Evolutionary conservation across 768 basidiomycete species (phyloP).

Genomic region (Pleurotus pulmonarius): DNA sequence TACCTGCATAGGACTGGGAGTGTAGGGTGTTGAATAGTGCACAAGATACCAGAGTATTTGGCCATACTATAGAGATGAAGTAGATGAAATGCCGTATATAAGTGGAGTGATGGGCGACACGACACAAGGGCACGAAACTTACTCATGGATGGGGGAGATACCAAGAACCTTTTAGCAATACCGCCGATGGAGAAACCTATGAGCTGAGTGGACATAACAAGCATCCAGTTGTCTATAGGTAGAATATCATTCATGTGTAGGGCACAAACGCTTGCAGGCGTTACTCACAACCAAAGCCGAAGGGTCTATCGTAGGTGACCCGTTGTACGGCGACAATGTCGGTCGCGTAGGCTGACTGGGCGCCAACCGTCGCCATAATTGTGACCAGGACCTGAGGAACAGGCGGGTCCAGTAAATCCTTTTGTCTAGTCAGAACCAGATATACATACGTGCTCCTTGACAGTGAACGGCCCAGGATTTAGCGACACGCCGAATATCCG

Average conservation of each 20-base stretch:
- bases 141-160: slow-evolving; percentile 66
- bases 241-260: background rate
- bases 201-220: slow-evolving; percentile 70
- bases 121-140: too few relatives aligned
- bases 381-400: slow-evolving; percentile 52
- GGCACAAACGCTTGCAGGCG: background rate
- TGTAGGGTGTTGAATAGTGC: slow-evolving; percentile 76
- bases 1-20: slow-evolving; percentile 52
- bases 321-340: slow-evolving; percentile 74
- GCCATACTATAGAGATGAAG: too few relatives aligned
- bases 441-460: slow-evolving; percentile 57
- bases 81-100: too few relatives aligned
- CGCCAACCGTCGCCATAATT: slow-evolving; percentile 58
- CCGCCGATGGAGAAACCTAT: slow-evolving; percentile 60
- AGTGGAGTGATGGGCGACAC: too few relatives aligned
- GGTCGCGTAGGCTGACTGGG: slow-evolving; percentile 58
- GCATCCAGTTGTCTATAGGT: slow-evolving; percentile 49
- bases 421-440: too few relatives aligned
- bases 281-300: slow-evolving; percentile 42
- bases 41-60: slow-evolving; percentile 64
- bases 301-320: slow-evolving; percentile 59
- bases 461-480: slow-evolving; percentile 73
- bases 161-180: slow-evolving; percentile 59
- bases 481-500: slow-evolving; percentile 55
- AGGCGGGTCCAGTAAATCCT: slow-evolving; percentile 9